Evolutionary conservation across 2,329 filamentous ascomycete species (phyloP), one percentile per base, ranked within the genome.

Genomic region (Penicillium oxalicum): DNA sequence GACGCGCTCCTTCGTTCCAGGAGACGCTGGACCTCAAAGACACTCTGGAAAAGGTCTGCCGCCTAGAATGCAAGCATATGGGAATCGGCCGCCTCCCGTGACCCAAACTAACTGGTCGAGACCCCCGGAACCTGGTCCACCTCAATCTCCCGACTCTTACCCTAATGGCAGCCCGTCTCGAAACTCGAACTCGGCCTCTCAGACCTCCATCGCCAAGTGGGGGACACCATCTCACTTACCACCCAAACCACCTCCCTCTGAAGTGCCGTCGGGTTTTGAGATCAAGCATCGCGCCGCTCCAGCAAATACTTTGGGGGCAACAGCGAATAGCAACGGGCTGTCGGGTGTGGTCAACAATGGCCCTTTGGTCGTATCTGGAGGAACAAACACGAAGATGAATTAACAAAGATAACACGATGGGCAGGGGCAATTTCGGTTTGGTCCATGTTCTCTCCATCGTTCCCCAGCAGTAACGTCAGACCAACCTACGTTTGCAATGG

Each of bases 1-100:
- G 71, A 96, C 88, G 12, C 88, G 95, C 63, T 87, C 91, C 0
- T 96, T 97, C 68, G 81, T 95, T 25, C 91, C 91, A 1, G 77
- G 76, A 44, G 74, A 80, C 38, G 58, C 61, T 29, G 52, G 65
- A 33, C 53, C 61, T 11, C 45, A 57, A 9, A 67, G 68, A 42
- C 66, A 68, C 46, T 61, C 65, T 28, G 64, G 59, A 40, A 66
- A 68, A 50, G 59, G 55, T 47, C 49, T 56, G 27, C 64, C 65
- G 32, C 59, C 59, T 54, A 52, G 46, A 45, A 58, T 61, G 54
- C 59, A 57, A 51, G 44, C 61, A 24, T 68, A 66, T 54, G 38
- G 53, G 29, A 49, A 43, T 12, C 56, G 61, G 47, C 56, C 60
- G 29, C 33, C 59, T 25, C 44, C 8, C n/a, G 5, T 49, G 44